Percentiles rank a stretch among this genome's conserved stretches.
These are phyloP conservation scores for Leccinellum rugosiceps DNA, from an alignment of 768 basidiomycete species.

Conservation along the genomic window DNA sequence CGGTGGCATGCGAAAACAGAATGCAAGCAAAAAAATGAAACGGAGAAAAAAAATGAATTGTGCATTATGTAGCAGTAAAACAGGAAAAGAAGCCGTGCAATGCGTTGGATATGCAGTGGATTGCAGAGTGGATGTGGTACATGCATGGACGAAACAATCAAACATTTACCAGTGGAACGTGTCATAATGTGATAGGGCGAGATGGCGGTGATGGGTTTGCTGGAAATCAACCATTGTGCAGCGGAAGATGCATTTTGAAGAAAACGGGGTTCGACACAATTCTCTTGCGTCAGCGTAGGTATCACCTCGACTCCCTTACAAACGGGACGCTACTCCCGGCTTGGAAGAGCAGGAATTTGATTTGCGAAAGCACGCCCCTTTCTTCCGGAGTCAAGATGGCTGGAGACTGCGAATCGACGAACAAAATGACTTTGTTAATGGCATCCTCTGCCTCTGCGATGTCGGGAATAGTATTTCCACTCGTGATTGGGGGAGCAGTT, in stretches of 20 bases:
- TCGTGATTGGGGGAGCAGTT: constrained; percentile 29
- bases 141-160: constrained; percentile 18
- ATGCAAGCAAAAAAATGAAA: constrained; percentile 8
- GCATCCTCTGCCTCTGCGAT: constrained; percentile 52
- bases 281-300: background rate
- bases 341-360: constrained; percentile 56
- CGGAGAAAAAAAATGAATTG: constrained; percentile 11
- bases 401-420: constrained; percentile 42
- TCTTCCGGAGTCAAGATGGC: constrained; percentile 33
- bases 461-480: constrained; percentile 35
- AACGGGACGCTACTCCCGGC: constrained; percentile 37
- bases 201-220: constrained; percentile 7
- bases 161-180: constrained; percentile 22
- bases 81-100: constrained; percentile 14
- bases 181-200: constrained; percentile 15
- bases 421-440: constrained; percentile 51
- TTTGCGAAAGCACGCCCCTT: constrained; percentile 40
- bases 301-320: constrained; percentile 32
- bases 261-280: constrained; percentile 1
- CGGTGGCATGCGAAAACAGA: constrained; percentile 22
- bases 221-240: constrained; percentile 12
- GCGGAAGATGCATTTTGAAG: constrained; percentile 18
- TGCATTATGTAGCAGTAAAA: constrained; percentile 15
- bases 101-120: constrained; percentile 24
- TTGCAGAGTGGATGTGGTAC: constrained; percentile 20